phyloP scores from a whole-genome alignment of 805 yeast genomes.

The Jamesozyma jinghongensis region DNA sequence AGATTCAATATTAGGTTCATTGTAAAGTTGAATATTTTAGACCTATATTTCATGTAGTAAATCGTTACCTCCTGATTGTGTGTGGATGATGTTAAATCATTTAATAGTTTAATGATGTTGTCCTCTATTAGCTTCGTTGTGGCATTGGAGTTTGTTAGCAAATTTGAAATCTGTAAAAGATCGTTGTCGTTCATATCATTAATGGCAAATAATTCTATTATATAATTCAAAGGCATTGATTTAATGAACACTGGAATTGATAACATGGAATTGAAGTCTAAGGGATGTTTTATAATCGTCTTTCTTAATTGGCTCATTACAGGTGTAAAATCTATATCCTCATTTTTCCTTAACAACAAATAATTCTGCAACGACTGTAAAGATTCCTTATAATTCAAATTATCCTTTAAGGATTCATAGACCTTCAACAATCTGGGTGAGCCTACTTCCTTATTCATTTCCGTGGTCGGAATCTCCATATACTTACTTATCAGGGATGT shows the following conservation, averaged over 20 bases:
- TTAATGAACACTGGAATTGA: constrained; percentile 20
- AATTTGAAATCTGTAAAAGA: constrained; percentile 8
- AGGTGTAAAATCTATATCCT: constrained; percentile 8
- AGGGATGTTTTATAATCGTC: constrained; percentile 22
- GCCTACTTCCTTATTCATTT: not conserved
- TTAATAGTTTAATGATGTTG: constrained; percentile 9
- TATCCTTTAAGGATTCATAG: not conserved
- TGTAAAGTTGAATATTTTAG: constrained; percentile 20
- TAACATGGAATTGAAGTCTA: constrained; percentile 26
- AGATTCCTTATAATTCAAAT: constrained; percentile 6
- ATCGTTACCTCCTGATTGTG: constrained; percentile 12
- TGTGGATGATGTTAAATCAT: constrained; percentile 10
- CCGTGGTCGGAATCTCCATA: constrained; percentile 6
- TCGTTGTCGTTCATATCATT: constrained; percentile 16
- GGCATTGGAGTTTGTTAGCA: constrained; percentile 13
- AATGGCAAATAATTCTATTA: constrained; percentile 29
- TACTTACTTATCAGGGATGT: constrained; percentile 23
- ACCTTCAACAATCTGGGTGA: not conserved
- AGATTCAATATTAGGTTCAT: constrained; percentile 10
- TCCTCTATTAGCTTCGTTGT: constrained; percentile 2
- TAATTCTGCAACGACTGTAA: constrained; percentile 15
- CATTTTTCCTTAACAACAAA: constrained; percentile 3
- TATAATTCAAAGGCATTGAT: constrained; percentile 19
- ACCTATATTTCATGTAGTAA: constrained; percentile 25
- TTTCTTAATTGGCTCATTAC: constrained; percentile 14